Conservation (phyloP, 148 eudicot genomes). For the Selenicereus undatus region DNA sequence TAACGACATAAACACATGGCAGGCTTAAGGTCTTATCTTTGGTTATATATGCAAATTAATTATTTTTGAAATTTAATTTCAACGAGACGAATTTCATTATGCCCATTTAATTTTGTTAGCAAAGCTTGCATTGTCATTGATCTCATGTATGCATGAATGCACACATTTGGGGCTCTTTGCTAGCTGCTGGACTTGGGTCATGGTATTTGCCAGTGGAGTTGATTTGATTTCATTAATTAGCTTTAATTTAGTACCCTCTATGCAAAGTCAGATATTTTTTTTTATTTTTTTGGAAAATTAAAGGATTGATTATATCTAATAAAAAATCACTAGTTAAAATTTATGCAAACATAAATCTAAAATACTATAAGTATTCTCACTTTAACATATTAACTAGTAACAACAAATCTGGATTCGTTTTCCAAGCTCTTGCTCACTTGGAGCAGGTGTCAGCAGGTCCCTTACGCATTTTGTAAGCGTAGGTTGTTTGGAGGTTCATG, state of each 20-base stretch:
- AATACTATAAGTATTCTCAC: too few relatives aligned
- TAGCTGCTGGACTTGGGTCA: conserved; percentile 11
- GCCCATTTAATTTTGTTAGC: neutral
- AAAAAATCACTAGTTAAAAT: too few relatives aligned
- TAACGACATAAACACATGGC: neutral
- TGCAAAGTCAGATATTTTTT: too few relatives aligned
- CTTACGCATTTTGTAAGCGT: too few relatives aligned
- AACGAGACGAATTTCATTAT: neutral
- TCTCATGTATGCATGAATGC: neutral
- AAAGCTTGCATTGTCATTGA: neutral
- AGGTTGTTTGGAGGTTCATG: too few relatives aligned
- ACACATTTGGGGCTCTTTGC: neutral
- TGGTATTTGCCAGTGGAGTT: conserved; percentile 13
- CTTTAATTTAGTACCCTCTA: neutral
- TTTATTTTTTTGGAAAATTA: too few relatives aligned
- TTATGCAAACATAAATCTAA: too few relatives aligned
- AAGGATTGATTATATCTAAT: too few relatives aligned
- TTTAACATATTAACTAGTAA: too few relatives aligned
- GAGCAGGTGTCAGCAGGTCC: too few relatives aligned
- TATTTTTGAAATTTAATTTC: neutral
- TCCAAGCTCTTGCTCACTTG: too few relatives aligned
- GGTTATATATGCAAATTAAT: neutral
- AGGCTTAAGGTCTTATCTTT: neutral
- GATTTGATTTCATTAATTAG: conserved; percentile 17
- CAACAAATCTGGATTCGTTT: too few relatives aligned